Evolutionary conservation across 2,329 filamentous ascomycete genomes (phyloP), one percentile per base, ranked within the genome.

Genomic region (Aspergillus glaucus): DNA sequence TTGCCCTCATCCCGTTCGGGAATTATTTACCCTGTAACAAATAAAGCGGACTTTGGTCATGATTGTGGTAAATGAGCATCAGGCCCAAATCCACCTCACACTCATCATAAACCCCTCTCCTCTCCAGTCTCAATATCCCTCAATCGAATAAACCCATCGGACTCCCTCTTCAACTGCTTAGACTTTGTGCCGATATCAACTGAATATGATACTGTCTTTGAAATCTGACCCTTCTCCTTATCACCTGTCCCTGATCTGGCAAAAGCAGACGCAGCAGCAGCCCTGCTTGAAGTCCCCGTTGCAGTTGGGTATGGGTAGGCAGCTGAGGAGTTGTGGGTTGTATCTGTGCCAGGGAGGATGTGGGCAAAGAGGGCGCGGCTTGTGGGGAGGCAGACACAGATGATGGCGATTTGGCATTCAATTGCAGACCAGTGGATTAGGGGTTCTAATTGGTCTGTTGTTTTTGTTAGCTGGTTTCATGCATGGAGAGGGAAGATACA

Each of bases 311-410:
- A 30, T 12, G 3, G 26, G 26, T 30, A 3, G 9, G 26, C 26
- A 30, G 26, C 26, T 30, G 26, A 30, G 4, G 26, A 30, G 26
- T 3, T 10, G 5, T 30, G 26, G 26, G 26, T 12, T 30, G 26
- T 30, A 9, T 30, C 22, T n/a, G n/a, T 30, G 1, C 40, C 30
- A 0, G 61, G 61, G 41, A 60, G 52, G 43, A 50, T 51, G n/a
- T 54, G 55, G 3, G 50, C 55, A 10, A 60, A 7, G 9, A 63
- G 40, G 6, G 61, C 60, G 22, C 61, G 50, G 32, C 54, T 54
- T 28, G 61, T 52, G 24, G 61, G 61, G 1, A 63, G 44, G 39
- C 60, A 63, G 12, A 60, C 59, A 22, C 58, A 62, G 44, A 62
- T 44, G n/a, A 63, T 47, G 8, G 60, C 55, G 24, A 63, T 60